Evolutionary conservation across 306 rosid species (phyloP), one percentile per base, ranked within the genome.

Genomic region (Begonia fuchsioides): DNA sequence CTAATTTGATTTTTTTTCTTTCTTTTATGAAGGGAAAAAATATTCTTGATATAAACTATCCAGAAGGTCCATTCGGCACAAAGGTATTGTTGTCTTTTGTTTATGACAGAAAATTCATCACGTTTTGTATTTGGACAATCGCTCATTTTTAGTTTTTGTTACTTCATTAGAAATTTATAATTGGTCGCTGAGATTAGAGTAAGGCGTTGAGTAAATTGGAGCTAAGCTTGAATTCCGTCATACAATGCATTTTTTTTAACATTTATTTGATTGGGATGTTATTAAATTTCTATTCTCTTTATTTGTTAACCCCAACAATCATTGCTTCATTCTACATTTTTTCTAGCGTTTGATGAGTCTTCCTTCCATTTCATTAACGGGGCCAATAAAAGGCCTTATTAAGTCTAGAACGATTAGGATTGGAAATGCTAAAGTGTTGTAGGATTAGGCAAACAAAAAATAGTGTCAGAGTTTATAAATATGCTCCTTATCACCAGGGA

Each of bases 31-130:
- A 86, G 93, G 96, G 93, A 72, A 79, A 18, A 61, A 48, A 66
- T 19, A 4, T 76, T 53, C 70, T 76, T 51, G 86, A 74, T 43
- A 79, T 76, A 8, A 12, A 86, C 65, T 51, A 56, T 55, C 96
- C 96, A 0, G 76, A 17, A 15, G 94, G 96, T 52, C 94, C 96
- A 53, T 86, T 86, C 10, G 90, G 94, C 63, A 82, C 96, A 18
- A 86, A 79, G 96, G 96, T 26, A 26, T 86, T 38, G 52, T 86
- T 67, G 17, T 47, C 38, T 51, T 39, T 5, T 15, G 56, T 9
- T 32, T 43, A 53, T 19, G 19, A 39, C 26, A 3, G 1, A 50
- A 9, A 19, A 18, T 13, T 20, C 40, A 39, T 53, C 17, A 0
- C 9, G 5, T 12, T 47, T 47, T 0, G 50, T 26, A 2, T 10